Conservation (phyloP, 371 early-diverging fungal species). For the Batkoa obscura region DNA sequence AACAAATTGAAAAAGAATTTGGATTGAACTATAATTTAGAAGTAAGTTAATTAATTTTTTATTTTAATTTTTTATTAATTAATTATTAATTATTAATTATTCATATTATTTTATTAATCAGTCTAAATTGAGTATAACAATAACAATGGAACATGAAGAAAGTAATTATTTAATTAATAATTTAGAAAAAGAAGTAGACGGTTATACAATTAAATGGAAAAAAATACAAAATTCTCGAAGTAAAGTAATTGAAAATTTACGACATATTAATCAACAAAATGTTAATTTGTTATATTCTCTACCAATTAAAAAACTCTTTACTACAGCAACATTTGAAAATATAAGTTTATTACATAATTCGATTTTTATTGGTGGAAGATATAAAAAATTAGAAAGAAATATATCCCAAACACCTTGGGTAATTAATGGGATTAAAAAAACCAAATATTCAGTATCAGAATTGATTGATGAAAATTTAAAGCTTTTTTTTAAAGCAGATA, state of each 20-base stretch:
- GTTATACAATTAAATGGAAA: no score
- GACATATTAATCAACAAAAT: neutral
- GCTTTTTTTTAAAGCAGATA: constrained; percentile 25
- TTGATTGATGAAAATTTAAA: constrained; percentile 39
- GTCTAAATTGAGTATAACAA: neutral
- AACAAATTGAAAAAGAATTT: neutral
- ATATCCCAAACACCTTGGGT: constrained; percentile 81
- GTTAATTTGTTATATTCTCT: neutral
- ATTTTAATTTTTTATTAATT: neutral
- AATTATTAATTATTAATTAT: neutral
- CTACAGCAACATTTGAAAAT: neutral
- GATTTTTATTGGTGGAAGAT: constrained; percentile 34
- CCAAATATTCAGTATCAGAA: constrained; percentile 67
- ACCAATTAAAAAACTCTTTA: neutral
- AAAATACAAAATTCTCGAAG: neutral
- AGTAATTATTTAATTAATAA: no score
- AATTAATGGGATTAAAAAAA: constrained; percentile 41
- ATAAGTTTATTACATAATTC: neutral
- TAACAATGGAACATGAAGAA: neutral
- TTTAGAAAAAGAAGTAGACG: no score
- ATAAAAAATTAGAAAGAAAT: constrained; percentile 63
- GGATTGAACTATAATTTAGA: neutral
- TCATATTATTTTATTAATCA: neutral
- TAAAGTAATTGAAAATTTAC: neutral
- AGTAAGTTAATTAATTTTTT: neutral